Evolutionary conservation across 352 stramenopile genomes (phyloP).

Genomic region (Globisporangium cystogenes): DNA sequence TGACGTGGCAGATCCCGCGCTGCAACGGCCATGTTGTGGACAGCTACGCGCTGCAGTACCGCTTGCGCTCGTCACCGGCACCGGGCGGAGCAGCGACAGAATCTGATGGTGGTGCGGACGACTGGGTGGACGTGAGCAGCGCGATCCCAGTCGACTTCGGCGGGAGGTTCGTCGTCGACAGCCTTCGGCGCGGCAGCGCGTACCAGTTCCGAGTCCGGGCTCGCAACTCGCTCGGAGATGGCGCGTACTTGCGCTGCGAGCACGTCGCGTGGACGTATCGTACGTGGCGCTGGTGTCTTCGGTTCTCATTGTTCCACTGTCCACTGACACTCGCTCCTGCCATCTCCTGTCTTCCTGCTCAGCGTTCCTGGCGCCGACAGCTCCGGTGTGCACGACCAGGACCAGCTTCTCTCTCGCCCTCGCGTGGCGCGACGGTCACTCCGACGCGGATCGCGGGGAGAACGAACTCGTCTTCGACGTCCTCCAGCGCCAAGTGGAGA

Average conservation of each 20-base stretch:
- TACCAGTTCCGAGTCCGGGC: constrained; percentile 21
- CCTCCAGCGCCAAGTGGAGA: constrained; percentile 16
- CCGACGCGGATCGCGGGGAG: neutral
- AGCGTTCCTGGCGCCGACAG: constrained; percentile 18
- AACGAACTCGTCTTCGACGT: constrained; percentile 16
- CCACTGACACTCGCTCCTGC: neutral
- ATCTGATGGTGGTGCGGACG: neutral
- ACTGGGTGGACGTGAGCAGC: constrained; percentile 8
- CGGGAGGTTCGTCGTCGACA: constrained; percentile 3
- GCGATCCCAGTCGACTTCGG: constrained; percentile 14
- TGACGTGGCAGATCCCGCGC: constrained; percentile 38
- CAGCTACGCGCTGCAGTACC: constrained; percentile 16
- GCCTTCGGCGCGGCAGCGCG: constrained; percentile 5
- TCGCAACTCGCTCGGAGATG: constrained; percentile 15
- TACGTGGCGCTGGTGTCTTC: constrained; percentile 8
- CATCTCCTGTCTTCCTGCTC: neutral
- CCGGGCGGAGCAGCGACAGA: neutral
- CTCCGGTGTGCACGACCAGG: constrained; percentile 13
- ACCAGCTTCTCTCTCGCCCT: constrained; percentile 19
- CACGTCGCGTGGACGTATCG: constrained; percentile 17
- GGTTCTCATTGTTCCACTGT: neutral
- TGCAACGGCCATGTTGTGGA: constrained; percentile 44
- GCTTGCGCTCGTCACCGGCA: neutral
- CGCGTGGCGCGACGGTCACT: constrained; percentile 13
- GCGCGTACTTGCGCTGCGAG: constrained; percentile 7